phyloP scores from a whole-genome alignment of 2,329 filamentous ascomycete species.

The Leptographium radiaticola region DNA sequence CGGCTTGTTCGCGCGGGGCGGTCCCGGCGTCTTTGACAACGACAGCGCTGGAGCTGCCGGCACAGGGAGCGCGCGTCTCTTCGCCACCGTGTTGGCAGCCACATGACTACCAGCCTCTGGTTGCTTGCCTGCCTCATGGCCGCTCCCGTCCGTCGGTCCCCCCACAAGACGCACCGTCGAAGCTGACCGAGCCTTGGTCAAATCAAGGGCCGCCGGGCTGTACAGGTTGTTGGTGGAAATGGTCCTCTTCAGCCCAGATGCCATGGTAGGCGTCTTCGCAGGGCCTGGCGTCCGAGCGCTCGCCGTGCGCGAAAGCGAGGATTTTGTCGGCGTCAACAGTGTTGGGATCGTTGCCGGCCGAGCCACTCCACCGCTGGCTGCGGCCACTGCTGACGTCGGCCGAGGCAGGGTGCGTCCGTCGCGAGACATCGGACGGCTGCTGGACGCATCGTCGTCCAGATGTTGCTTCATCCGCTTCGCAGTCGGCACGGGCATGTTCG shows the following conservation, averaged over 20 bases:
- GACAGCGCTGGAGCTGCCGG: slow-evolving; percentile 17
- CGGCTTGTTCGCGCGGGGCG: slow-evolving; percentile 33
- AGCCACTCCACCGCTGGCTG: slow-evolving; percentile 5
- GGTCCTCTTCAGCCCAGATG: slow-evolving; percentile 31
- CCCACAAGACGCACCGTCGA: not conserved
- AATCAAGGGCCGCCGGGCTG: slow-evolving; percentile 12
- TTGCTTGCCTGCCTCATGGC: not conserved
- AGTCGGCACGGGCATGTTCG: slow-evolving; percentile 25
- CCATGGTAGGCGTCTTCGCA: slow-evolving; percentile 25
- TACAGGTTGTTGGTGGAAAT: slow-evolving; percentile 38
- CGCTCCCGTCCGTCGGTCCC: too few relatives aligned
- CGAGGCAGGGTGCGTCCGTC: slow-evolving; percentile 35
- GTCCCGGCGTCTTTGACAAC: slow-evolving; percentile 33
- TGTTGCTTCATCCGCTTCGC: slow-evolving; percentile 61
- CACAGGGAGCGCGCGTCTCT: slow-evolving; percentile 34
- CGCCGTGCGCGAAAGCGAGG: slow-evolving; percentile 51
- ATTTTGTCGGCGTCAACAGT: slow-evolving; percentile 66
- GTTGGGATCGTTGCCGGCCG: slow-evolving; percentile 38
- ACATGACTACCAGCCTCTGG: too few relatives aligned
- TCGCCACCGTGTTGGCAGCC: slow-evolving; percentile 13
- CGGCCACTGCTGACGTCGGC: slow-evolving; percentile 8
- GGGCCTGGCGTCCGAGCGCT: slow-evolving; percentile 36
- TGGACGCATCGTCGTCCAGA: slow-evolving; percentile 55
- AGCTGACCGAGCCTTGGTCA: slow-evolving; percentile 16
- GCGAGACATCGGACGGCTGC: slow-evolving; percentile 44